phyloP scores from a whole-genome alignment of 164 flowering plant species.

The Stephania yunnanensis region DNA sequence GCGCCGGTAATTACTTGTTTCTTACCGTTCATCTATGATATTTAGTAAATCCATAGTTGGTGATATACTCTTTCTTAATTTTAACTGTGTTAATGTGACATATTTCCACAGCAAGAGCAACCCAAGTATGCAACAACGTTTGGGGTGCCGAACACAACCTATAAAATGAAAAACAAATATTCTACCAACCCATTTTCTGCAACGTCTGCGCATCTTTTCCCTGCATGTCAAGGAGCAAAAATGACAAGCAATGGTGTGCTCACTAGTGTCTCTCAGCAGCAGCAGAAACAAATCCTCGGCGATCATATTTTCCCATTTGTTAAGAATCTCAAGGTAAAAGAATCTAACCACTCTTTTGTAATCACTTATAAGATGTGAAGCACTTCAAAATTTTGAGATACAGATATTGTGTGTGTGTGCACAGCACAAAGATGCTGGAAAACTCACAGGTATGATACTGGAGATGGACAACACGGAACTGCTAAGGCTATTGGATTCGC shows the following conservation, averaged over 20 bases:
- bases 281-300: conserved; percentile 2
- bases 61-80: no score
- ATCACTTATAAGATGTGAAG: not conserved
- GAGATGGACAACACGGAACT: not conserved
- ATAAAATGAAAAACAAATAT: not conserved
- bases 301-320: no score
- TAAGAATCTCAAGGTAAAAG: conserved; percentile 3
- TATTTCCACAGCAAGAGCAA: no score
- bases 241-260: not conserved
- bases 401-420: not conserved
- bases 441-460: not conserved
- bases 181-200: not conserved
- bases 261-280: not conserved
- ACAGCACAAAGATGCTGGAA: not conserved
- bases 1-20: no score
- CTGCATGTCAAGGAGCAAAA: not conserved
- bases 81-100: no score
- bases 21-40: no score
- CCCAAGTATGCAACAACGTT: no score
- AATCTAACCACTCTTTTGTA: not conserved
- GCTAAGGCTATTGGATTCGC: not conserved
- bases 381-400: not conserved
- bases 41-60: no score
- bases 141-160: not conserved
- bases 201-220: no score